phyloP scores from a whole-genome alignment of 306 rosid genomes.

The Amphicarpaea edgeworthii region DNA sequence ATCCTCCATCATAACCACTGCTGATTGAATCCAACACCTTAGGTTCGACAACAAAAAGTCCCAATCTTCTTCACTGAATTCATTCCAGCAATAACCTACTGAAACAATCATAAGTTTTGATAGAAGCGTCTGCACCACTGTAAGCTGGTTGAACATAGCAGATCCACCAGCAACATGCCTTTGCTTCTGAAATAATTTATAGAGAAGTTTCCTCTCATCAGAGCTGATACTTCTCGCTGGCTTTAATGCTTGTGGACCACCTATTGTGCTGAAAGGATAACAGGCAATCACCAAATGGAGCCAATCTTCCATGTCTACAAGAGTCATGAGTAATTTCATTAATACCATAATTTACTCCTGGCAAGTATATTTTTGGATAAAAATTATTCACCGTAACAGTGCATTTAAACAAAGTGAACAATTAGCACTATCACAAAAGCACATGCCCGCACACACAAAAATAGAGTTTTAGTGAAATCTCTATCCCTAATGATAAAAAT shows the following conservation, averaged over 20 bases:
- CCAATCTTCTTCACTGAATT: slow-evolving; percentile 89
- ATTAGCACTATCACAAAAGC: slow-evolving; percentile 22
- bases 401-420: slow-evolving; percentile 36
- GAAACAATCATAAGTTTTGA: slow-evolving; percentile 83
- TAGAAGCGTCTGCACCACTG: slow-evolving; percentile 77
- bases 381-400: slow-evolving; percentile 23
- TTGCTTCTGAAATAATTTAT: slow-evolving; percentile 83
- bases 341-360: slow-evolving; percentile 23
- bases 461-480: slow-evolving; percentile 18
- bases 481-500: slow-evolving; percentile 1
- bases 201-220: slow-evolving; percentile 69
- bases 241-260: slow-evolving; percentile 61
- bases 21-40: slow-evolving; percentile 86
- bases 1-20: slow-evolving; percentile 88
- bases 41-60: slow-evolving; percentile 73
- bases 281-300: slow-evolving; percentile 81
- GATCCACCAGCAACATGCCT: slow-evolving; percentile 68
- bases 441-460: slow-evolving; percentile 12
- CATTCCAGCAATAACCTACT: slow-evolving; percentile 88
- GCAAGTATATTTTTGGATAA: slow-evolving; percentile 7
- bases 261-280: slow-evolving; percentile 72
- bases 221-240: slow-evolving; percentile 66
- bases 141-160: slow-evolving; percentile 65
- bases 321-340: slow-evolving; percentile 40
- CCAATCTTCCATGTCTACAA: slow-evolving; percentile 92